Base-by-base conservation (phyloP, 2,329 filamentous ascomycete genomes). In the Fonsecaea pugnacius region DNA sequence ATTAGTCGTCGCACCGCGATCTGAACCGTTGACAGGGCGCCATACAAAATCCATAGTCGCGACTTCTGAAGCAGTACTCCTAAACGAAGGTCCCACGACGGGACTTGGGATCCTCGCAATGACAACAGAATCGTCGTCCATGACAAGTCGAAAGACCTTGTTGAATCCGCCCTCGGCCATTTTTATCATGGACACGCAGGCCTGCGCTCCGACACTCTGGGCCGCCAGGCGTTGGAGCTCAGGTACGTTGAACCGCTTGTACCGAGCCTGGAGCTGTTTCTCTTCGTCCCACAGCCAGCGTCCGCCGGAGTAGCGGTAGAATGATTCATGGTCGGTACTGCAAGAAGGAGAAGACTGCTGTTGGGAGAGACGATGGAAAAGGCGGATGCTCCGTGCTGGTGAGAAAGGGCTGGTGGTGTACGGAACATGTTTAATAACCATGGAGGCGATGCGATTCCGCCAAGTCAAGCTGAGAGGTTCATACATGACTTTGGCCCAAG, bases 51-150 rank as follows among this genome's bases (percentile, higher is more conserved):
- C 63, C 50, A 75, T 63, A 62, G 63, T 65, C 4, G 70, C 75
- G 8, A 76, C 74, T 65, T 77, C 75, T 30, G 69, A 69, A 7
- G 72, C 74, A 30, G 74, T 76, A 16, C 67, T 72, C n/a, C 70
- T 70, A 1, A 35, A 57, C 4, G 70, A n/a, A 21, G 72, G 72
- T 6, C 74, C 74, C 57, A 73, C 69, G 67, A 72, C 73, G 0
- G 48, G 72, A 63, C 69, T 75, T 0, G 74, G 73, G 36, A 76
- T 70, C 24, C 76, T 76, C 2, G 73, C 75, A 58, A 77, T 70
- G 1, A 75, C 60, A 54, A 75, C 72, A 2, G 35, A 68, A 30
- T 72, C 72, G 64, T 76, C 67, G 18, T 64, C 65, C 50, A 65
- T 75, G 57, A 16, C 71, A 63, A 77, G 69, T 3, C 74, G 38